phyloP scores from a whole-genome alignment of 116 monocot species.

The Cymodocea nodosa region DNA sequence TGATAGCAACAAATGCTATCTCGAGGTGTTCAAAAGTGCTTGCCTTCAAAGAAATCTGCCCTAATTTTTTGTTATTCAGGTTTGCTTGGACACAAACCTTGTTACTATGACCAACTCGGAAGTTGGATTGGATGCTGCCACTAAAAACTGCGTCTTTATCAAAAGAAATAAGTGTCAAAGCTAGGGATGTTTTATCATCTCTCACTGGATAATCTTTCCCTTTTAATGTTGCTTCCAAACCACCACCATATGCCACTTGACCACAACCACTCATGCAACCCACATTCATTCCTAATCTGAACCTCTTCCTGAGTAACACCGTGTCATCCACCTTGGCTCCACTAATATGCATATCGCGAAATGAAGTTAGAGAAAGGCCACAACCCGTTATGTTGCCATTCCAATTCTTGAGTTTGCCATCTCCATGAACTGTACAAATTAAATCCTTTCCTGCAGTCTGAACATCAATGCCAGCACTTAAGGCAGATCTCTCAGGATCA shows the following conservation, averaged over 20 bases:
- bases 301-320: conserved; percentile 36
- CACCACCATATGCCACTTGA: conserved; percentile 56
- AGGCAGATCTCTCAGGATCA: conserved; percentile 11
- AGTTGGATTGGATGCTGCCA: conserved; percentile 53
- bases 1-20: conserved; percentile 39
- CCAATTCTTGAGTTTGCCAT: conserved; percentile 28
- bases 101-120: conserved; percentile 29
- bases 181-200: conserved; percentile 48
- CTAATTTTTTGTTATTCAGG: conserved; percentile 57
- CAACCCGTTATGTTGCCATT: conserved; percentile 35
- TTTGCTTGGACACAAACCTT: conserved; percentile 56
- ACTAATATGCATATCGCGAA: conserved; percentile 28
- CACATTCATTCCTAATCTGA: conserved; percentile 27
- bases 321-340: conserved; percentile 80
- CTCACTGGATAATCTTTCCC: conserved; percentile 81
- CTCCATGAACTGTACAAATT: conserved; percentile 43
- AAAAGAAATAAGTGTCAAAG: conserved; percentile 36
- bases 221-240: conserved; percentile 42
- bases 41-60: conserved; percentile 47
- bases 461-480: conserved; percentile 38
- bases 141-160: conserved; percentile 63
- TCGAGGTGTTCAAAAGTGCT: conserved; percentile 47
- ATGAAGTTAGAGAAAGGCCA: conserved; percentile 56
- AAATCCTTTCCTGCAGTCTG: conserved; percentile 53
- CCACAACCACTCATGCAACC: conserved; percentile 44